phyloP scores from a whole-genome alignment of 2,329 filamentous ascomycete genomes.

The Colletotrichum horii region DNA sequence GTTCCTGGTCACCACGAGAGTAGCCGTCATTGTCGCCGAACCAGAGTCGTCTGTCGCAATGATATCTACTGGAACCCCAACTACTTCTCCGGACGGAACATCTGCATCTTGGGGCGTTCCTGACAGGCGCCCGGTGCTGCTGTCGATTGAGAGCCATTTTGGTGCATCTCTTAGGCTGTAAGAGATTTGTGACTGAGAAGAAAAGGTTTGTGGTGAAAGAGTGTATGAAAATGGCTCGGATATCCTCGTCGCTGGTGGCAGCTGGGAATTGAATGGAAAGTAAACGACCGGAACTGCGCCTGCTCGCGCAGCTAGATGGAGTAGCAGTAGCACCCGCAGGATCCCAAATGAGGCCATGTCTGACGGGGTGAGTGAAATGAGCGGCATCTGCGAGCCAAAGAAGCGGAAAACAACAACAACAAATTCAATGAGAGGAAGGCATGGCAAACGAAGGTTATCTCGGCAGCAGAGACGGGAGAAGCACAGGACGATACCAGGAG shows the following conservation, averaged over 20 bases:
- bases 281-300: slow-evolving; percentile 46
- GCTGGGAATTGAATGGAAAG: slow-evolving; percentile 85
- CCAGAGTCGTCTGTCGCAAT: slow-evolving; percentile 72
- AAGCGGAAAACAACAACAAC: slow-evolving; percentile 22
- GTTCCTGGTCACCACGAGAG: slow-evolving; percentile 70
- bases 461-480: not conserved
- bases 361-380: slow-evolving; percentile 18
- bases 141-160: slow-evolving; percentile 77
- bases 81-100: slow-evolving; percentile 53
- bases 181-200: slow-evolving; percentile 60
- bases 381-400: slow-evolving; percentile 17
- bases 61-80: slow-evolving; percentile 68
- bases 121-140: slow-evolving; percentile 65
- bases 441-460: slow-evolving; percentile 9
- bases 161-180: slow-evolving; percentile 73
- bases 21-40: slow-evolving; percentile 67
- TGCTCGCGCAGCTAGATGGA: slow-evolving; percentile 35
- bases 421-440: slow-evolving; percentile 7
- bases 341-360: slow-evolving; percentile 34
- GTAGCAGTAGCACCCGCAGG: slow-evolving; percentile 29
- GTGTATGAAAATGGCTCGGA: slow-evolving; percentile 71
- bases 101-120: slow-evolving; percentile 69
- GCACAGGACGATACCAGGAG: not conserved
- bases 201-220: slow-evolving; percentile 78
- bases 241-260: slow-evolving; percentile 78